Percentiles rank a stretch among this genome's conserved stretches.
Evolutionary conservation across 805 yeast genomes (phyloP).

Genomic region (Starmerella bacillaris): DNA sequence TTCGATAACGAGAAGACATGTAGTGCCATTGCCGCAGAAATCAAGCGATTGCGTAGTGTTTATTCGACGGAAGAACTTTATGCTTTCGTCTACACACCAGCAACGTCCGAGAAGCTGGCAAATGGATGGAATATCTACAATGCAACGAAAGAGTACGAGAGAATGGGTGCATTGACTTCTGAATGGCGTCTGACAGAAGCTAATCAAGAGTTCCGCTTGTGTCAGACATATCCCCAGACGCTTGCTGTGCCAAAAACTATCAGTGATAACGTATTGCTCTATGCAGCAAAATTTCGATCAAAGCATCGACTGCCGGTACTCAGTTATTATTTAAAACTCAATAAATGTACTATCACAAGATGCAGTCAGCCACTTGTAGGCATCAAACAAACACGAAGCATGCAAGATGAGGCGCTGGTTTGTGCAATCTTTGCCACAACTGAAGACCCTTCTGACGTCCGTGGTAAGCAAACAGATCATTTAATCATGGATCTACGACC

Average conservation of each 20-base stretch:
- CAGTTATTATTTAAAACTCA: slow-evolving; percentile 52
- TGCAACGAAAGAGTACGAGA: slow-evolving; percentile 41
- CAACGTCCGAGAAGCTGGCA: slow-evolving; percentile 41
- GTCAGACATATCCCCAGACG: slow-evolving; percentile 55
- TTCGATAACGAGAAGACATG: slow-evolving; percentile 43
- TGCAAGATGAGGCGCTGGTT: slow-evolving; percentile 78
- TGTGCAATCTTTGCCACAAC: slow-evolving; percentile 55
- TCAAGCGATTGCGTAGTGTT: slow-evolving; percentile 47
- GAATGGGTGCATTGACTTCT: slow-evolving; percentile 38
- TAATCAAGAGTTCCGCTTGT: slow-evolving; percentile 39
- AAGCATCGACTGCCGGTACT: slow-evolving; percentile 70
- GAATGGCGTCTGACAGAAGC: slow-evolving; percentile 56
- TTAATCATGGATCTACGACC: slow-evolving; percentile 86
- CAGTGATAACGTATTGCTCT: slow-evolving; percentile 64
- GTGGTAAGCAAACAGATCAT: slow-evolving; percentile 30
- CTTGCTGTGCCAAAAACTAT: slow-evolving; percentile 58
- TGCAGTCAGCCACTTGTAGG: slow-evolving; percentile 92
- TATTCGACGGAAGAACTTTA: slow-evolving; percentile 41
- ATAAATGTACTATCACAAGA: slow-evolving; percentile 55
- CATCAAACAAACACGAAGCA: slow-evolving; percentile 63
- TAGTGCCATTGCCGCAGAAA: slow-evolving; percentile 51
- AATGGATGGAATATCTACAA: slow-evolving; percentile 63
- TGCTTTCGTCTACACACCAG: slow-evolving; percentile 69
- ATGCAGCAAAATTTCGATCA: slow-evolving; percentile 74
- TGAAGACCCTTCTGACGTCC: slow-evolving; percentile 18